These are phyloP conservation scores for Mycosphaerella sp. DNA, from an alignment of 2,329 filamentous ascomycete genomes.

Conservation along the genomic window DNA sequence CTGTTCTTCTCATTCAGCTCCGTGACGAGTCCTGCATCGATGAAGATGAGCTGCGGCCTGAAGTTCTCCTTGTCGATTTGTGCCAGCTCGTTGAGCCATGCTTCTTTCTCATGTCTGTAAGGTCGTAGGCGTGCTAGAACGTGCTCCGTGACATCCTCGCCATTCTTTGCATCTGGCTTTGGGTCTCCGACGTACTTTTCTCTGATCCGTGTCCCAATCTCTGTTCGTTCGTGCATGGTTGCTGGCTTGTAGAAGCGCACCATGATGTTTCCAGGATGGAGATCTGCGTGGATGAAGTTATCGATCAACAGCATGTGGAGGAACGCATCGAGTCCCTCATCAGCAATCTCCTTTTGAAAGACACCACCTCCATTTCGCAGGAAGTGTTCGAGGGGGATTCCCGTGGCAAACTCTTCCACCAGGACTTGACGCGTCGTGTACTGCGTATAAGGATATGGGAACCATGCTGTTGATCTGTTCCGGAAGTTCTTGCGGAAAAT, in stretches of 20 bases:
- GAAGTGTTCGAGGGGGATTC: slow-evolving; percentile 85
- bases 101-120: slow-evolving; percentile 54
- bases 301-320: slow-evolving; percentile 93
- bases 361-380: slow-evolving; percentile 84
- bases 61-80: slow-evolving; percentile 82
- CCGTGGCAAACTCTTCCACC: slow-evolving; percentile 92
- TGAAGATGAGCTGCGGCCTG: slow-evolving; percentile 90
- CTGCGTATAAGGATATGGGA: slow-evolving; percentile 86
- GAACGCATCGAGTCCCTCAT: slow-evolving; percentile 93
- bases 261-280: slow-evolving; percentile 99
- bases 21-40: slow-evolving; percentile 92
- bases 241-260: slow-evolving; percentile 91
- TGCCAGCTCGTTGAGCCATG: slow-evolving; percentile 67
- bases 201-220: slow-evolving; percentile 11
- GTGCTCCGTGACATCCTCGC: slow-evolving; percentile 76
- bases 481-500: slow-evolving; percentile 88
- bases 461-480: slow-evolving; percentile 85
- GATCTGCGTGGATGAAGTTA: slow-evolving; percentile 94
- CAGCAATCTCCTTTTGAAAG: slow-evolving; percentile 89
- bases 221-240: slow-evolving; percentile 53
- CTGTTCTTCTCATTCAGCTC: slow-evolving; percentile 84
- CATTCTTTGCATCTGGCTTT: slow-evolving; percentile 39
- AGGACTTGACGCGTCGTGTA: slow-evolving; percentile 89
- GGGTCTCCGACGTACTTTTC: slow-evolving; percentile 17
- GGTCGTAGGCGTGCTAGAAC: slow-evolving; percentile 75